Conservation (phyloP, 2,329 filamentous ascomycete species). For the Apiospora sp. region DNA sequence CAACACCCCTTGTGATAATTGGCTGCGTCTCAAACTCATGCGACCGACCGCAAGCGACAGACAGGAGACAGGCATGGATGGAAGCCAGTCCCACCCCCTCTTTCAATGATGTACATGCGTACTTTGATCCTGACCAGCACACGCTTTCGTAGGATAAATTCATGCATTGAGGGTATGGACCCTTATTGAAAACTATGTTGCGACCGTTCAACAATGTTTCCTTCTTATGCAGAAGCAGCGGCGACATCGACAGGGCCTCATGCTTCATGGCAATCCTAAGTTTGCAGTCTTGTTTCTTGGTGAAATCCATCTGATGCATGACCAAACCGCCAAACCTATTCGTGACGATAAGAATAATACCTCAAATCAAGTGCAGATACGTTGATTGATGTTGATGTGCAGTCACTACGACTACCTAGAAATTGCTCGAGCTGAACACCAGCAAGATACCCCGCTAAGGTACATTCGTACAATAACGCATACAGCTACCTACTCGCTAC, state of each 20-base stretch:
- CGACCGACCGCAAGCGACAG: background rate
- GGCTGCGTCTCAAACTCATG: slow-evolving; percentile 16
- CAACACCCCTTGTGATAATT: background rate
- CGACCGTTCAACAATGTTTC: background rate
- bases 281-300: background rate
- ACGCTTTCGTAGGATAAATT: background rate
- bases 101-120: background rate
- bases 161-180: slow-evolving; percentile 4
- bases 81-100: background rate
- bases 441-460: background rate
- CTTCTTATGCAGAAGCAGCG: background rate
- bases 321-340: background rate
- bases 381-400: background rate
- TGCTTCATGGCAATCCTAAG: background rate
- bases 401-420: background rate
- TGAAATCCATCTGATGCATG: background rate
- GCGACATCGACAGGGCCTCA: background rate
- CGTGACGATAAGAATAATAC: background rate
- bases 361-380: background rate
- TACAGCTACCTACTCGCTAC: no score
- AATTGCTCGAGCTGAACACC: background rate
- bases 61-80: background rate
- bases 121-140: background rate
- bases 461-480: background rate
- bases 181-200: background rate